phyloP scores from a whole-genome alignment of 768 basidiomycete species.

The Russula ochroleuca region DNA sequence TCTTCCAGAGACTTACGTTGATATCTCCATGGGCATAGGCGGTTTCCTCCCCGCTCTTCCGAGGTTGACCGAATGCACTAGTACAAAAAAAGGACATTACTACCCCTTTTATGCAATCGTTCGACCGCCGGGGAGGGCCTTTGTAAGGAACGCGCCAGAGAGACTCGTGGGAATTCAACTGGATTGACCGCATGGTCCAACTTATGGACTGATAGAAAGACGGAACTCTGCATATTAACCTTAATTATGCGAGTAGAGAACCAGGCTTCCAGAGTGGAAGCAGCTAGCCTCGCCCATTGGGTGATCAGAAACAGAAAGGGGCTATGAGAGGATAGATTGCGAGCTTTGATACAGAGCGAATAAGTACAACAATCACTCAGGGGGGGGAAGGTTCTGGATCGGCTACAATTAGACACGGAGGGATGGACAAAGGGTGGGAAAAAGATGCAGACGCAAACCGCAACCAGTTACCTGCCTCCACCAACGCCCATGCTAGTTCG shows the following conservation, averaged over 20 bases:
- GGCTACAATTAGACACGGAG: conserved; percentile 21
- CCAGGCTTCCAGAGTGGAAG: background rate
- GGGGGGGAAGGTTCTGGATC: conserved; percentile 20
- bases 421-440: conserved; percentile 1
- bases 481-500: conserved; percentile 26
- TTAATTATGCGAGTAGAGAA: conserved; percentile 1
- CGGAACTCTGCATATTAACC: conserved; percentile 11
- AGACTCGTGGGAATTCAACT: background rate
- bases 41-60: background rate
- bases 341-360: conserved; percentile 32
- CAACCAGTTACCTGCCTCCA: conserved; percentile 20
- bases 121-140: background rate
- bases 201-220: background rate
- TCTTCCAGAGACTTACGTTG: conserved; percentile 9
- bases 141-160: conserved; percentile 11
- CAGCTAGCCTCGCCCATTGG: background rate
- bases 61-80: conserved; percentile 3
- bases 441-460: conserved; percentile 22
- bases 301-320: conserved; percentile 10
- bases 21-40: conserved; percentile 11
- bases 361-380: conserved; percentile 35
- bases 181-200: conserved; percentile 4
- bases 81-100: background rate
- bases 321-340: conserved; percentile 1
- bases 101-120: conserved; percentile 1